phyloP scores from a whole-genome alignment of 2,329 filamentous ascomycete species.

The Septoria petroselini region DNA sequence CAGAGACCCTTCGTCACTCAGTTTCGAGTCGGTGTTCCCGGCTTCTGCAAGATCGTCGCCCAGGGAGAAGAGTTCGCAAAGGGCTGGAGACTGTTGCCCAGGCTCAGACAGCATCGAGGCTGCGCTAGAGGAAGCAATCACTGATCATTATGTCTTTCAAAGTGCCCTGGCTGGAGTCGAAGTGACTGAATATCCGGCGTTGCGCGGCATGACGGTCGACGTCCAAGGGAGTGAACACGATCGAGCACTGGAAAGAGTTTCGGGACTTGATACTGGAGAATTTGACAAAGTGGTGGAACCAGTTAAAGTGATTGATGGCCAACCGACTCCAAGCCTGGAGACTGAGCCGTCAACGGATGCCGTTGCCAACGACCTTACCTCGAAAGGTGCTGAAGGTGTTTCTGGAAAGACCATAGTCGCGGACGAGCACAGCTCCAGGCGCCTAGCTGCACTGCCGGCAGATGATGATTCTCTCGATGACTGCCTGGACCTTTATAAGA shows the following conservation, averaged over 20 bases:
- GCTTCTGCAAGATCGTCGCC: constrained; percentile 1
- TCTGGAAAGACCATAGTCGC: background rate
- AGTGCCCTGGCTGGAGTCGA: constrained; percentile 19
- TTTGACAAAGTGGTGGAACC: no score
- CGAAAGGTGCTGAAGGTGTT: no score
- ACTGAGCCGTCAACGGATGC: no score
- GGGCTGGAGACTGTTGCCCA: background rate
- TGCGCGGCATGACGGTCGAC: background rate
- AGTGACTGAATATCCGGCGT: constrained; percentile 1
- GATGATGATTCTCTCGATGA: constrained; percentile 14
- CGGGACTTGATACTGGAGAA: no score
- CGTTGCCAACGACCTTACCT: no score
- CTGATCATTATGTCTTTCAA: constrained; percentile 24
- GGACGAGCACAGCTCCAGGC: background rate
- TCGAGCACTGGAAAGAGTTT: no score
- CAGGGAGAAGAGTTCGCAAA: background rate
- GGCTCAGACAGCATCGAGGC: constrained; percentile 21
- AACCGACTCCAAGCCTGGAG: no score
- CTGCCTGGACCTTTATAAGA: constrained; percentile 16
- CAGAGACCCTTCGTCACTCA: background rate
- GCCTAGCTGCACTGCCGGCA: background rate
- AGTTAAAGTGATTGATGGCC: no score
- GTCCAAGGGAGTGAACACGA: no score
- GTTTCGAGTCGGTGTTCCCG: constrained; percentile 5
- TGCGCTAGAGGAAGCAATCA: constrained; percentile 20